A percentile compares a stretch with the other conserved stretches of the same genome.
Evolutionary conservation across 805 yeast genomes (phyloP).

Genomic region (Pichia scutulata): DNA sequence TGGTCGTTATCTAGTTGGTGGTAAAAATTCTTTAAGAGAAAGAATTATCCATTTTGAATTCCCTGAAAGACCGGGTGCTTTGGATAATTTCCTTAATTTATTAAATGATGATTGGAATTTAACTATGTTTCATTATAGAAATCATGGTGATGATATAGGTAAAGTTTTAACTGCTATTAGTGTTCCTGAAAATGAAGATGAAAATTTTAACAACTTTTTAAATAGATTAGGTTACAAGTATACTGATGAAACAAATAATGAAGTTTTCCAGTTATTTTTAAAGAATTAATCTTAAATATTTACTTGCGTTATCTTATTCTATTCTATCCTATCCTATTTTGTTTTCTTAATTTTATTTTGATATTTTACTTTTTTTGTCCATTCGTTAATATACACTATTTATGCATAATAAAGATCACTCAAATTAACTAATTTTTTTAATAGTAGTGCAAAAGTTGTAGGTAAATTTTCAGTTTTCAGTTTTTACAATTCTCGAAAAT

Average conservation of each 20-base stretch:
- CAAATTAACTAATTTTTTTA: too few species aligned
- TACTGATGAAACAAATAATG: slow-evolving; percentile 75
- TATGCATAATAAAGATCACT: neutral
- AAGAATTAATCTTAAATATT: slow-evolving; percentile 6
- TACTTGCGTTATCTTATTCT: neutral
- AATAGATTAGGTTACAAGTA: slow-evolving; percentile 66
- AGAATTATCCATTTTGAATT: slow-evolving; percentile 79
- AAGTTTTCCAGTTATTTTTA: slow-evolving; percentile 78
- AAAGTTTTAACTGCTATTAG: slow-evolving; percentile 85
- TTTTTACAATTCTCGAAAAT: neutral
- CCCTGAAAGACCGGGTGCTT: slow-evolving; percentile 97
- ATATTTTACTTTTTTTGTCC: neutral
- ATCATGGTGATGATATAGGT: slow-evolving; percentile 93
- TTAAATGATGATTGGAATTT: slow-evolving; percentile 82
- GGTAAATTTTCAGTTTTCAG: too few species aligned
- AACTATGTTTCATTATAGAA: slow-evolving; percentile 91
- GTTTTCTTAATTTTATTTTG: too few species aligned
- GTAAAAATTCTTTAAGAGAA: slow-evolving; percentile 72
- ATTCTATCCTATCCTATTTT: neutral
- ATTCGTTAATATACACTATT: too few species aligned
- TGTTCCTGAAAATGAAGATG: slow-evolving; percentile 65
- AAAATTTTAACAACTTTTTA: slow-evolving; percentile 61
- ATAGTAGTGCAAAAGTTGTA: too few species aligned
- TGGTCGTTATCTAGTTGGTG: slow-evolving; percentile 95
- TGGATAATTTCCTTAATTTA: slow-evolving; percentile 66